A percentile compares a stretch with the other conserved stretches of the same genome.
phyloP scores from a whole-genome alignment of 2,329 filamentous ascomycete species.

The Fusarium abutilonis region DNA sequence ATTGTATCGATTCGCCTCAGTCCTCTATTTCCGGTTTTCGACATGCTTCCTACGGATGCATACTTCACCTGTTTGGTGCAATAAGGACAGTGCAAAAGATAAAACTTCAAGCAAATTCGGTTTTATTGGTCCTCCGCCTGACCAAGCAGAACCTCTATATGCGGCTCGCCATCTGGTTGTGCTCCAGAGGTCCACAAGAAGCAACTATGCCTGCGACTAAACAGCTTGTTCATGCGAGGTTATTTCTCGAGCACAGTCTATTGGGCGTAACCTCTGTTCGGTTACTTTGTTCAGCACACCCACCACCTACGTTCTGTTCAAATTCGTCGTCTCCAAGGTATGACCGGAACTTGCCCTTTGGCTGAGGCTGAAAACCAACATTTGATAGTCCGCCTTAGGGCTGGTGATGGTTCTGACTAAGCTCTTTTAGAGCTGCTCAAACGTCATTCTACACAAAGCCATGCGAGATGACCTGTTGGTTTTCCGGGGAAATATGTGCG shows the following conservation, averaged over 20 bases:
- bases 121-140: constrained; percentile 28
- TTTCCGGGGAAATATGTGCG: constrained; percentile 43
- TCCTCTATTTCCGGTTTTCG: constrained; percentile 9
- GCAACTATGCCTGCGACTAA: constrained; percentile 21
- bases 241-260: constrained; percentile 5
- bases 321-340: background rate
- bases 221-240: constrained; percentile 9
- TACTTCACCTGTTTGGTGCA: constrained; percentile 14
- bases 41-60: constrained; percentile 11
- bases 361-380: background rate
- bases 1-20: constrained; percentile 6
- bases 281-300: constrained; percentile 5
- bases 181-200: constrained; percentile 27
- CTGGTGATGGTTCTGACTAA: constrained; percentile 24
- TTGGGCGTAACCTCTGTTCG: background rate
- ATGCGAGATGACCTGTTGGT: constrained; percentile 38
- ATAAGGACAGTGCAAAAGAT: constrained; percentile 10
- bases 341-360: constrained; percentile 4
- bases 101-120: constrained; percentile 10
- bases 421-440: constrained; percentile 14
- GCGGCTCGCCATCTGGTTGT: constrained; percentile 38
- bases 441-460: constrained; percentile 41
- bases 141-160: constrained; percentile 30
- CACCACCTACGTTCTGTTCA: constrained; percentile 1
- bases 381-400: background rate